Percentiles rank a stretch among this genome's conserved stretches.
phyloP scores from a whole-genome alignment of 139 green algal species.

The Marvania coccoides region DNA sequence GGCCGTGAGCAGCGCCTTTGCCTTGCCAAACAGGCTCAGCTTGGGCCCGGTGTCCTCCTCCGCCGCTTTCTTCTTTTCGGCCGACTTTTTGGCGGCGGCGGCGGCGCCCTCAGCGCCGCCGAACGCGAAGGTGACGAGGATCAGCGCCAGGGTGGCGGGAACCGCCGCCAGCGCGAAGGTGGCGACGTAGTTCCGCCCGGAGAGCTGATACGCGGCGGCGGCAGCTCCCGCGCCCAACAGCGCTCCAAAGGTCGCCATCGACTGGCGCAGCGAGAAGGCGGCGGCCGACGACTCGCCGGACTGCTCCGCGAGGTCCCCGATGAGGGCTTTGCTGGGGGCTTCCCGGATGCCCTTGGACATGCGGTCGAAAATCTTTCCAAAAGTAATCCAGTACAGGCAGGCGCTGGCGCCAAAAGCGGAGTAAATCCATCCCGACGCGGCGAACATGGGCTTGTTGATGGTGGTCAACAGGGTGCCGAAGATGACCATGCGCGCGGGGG shows the following conservation, averaged over 20 bases:
- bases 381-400: constrained; percentile 67
- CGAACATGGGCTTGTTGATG: constrained; percentile 83
- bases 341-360: constrained; percentile 75
- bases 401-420: constrained; percentile 41
- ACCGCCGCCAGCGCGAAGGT: constrained; percentile 63
- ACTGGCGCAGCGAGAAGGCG: constrained; percentile 70
- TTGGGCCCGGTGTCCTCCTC: neutral
- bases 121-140: constrained; percentile 25
- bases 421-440: constrained; percentile 45
- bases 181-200: constrained; percentile 52
- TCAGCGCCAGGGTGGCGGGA: constrained; percentile 45
- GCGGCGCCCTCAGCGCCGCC: neutral
- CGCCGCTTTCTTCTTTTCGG: neutral
- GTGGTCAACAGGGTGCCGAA: constrained; percentile 71
- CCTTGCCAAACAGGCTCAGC: constrained; percentile 18
- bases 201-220: constrained; percentile 42
- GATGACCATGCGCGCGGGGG: constrained; percentile 65
- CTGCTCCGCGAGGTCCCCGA: constrained; percentile 62
- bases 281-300: constrained; percentile 60
- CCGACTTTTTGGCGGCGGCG: neutral
- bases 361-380: constrained; percentile 58
- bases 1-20: constrained; percentile 30
- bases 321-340: constrained; percentile 73
- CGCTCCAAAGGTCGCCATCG: constrained; percentile 60
- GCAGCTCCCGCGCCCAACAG: constrained; percentile 50